Evolutionary conservation across 495 filamentous ascomycete genomes (phyloP).

Genomic region (Xylaria telfairii): DNA sequence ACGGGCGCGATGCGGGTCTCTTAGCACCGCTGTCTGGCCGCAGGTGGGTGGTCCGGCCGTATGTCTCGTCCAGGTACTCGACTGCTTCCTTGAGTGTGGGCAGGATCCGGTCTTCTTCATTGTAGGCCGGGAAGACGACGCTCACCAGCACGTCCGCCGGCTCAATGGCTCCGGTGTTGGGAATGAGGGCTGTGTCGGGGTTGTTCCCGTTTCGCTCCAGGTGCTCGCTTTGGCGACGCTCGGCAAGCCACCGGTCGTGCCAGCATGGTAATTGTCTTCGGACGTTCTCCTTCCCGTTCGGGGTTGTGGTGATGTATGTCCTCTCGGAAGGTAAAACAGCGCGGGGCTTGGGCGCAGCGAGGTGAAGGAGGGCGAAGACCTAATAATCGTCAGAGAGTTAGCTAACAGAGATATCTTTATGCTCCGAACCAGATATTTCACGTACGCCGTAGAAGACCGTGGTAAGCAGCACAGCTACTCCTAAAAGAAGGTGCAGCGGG

Average conservation of each 20-base stretch:
- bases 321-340: slow-evolving; percentile 78
- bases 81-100: slow-evolving; percentile 92
- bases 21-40: slow-evolving; percentile 29
- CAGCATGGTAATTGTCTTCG: slow-evolving; percentile 79
- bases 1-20: slow-evolving; percentile 17
- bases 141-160: slow-evolving; percentile 66
- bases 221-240: slow-evolving; percentile 51
- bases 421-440: not conserved
- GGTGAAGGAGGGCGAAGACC: slow-evolving; percentile 73
- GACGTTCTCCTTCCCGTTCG: slow-evolving; percentile 64
- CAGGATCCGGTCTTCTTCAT: slow-evolving; percentile 82
- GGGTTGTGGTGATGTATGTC: slow-evolving; percentile 75
- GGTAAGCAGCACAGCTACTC: slow-evolving; percentile 2
- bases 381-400: slow-evolving; percentile 36
- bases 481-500: slow-evolving; percentile 16
- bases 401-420: not conserved
- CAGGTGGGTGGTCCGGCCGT: slow-evolving; percentile 59
- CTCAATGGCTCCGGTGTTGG: slow-evolving; percentile 49
- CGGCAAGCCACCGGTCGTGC: slow-evolving; percentile 71
- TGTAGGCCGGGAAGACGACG: slow-evolving; percentile 93
- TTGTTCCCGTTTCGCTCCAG: slow-evolving; percentile 38
- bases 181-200: slow-evolving; percentile 40
- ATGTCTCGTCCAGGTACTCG: slow-evolving; percentile 76
- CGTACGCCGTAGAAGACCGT: slow-evolving; percentile 22
- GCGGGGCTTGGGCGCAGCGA: slow-evolving; percentile 84